Evolutionary conservation across 2,329 filamentous ascomycete genomes (phyloP).

Genomic region (Botrytis medusae): DNA sequence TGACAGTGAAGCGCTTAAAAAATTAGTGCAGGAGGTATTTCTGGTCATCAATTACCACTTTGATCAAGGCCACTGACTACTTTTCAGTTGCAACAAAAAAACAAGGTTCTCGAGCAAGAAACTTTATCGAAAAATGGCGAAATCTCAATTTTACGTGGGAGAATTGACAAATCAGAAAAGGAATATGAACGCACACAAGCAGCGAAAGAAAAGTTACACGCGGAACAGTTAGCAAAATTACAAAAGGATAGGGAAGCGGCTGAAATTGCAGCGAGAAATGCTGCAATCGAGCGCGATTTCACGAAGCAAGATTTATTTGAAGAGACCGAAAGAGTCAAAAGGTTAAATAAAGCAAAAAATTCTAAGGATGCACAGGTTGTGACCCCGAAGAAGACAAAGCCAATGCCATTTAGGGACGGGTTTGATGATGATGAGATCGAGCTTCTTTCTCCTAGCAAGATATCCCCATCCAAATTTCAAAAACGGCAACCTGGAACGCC

Average conservation of each 20-base stretch:
- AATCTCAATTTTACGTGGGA: slow-evolving; percentile 71
- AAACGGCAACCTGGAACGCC: slow-evolving; percentile 53
- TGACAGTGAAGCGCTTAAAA: slow-evolving; percentile 31
- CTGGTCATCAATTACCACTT: slow-evolving; percentile 4
- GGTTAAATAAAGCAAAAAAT: slow-evolving; percentile 46
- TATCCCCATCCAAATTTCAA: slow-evolving; percentile 47
- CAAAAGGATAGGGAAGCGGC: slow-evolving; percentile 64
- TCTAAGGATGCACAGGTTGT: slow-evolving; percentile 48
- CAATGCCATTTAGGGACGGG: slow-evolving; percentile 66
- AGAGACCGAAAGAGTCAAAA: slow-evolving; percentile 46
- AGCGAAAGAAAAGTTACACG: slow-evolving; percentile 60
- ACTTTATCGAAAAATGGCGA: slow-evolving; percentile 67
- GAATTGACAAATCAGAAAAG: slow-evolving; percentile 60
- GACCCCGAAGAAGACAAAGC: slow-evolving; percentile 58
- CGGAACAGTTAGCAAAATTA: slow-evolving; percentile 63
- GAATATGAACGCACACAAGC: slow-evolving; percentile 63
- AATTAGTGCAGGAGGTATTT: slow-evolving; percentile 36
- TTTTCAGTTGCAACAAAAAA: slow-evolving; percentile 49
- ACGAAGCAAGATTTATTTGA: slow-evolving; percentile 69
- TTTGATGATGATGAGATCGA: slow-evolving; percentile 62
- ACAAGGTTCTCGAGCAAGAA: slow-evolving; percentile 55
- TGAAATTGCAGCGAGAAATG: slow-evolving; percentile 63
- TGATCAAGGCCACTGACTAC: slow-evolving; percentile 19
- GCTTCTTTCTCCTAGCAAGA: slow-evolving; percentile 48
- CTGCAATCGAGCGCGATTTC: slow-evolving; percentile 70